Evolutionary conservation across 1,284 basidiomycete genomes (phyloP), one percentile per base, ranked within the genome.

Genomic region (Gymnopus androsaceus): DNA sequence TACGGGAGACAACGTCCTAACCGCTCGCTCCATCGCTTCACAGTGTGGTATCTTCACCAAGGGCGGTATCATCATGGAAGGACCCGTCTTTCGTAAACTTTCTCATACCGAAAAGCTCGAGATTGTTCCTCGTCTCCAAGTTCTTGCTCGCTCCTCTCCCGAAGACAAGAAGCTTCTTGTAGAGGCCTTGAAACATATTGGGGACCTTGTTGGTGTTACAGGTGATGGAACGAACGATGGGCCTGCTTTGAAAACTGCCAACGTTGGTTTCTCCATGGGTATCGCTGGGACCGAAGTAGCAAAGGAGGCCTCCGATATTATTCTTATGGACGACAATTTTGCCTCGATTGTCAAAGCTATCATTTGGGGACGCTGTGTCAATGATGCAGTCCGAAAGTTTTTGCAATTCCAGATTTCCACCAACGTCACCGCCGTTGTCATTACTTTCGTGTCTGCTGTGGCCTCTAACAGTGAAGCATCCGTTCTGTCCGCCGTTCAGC

Each of bases 201-300:
- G 94, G 14, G 94, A 98, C 71, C 88, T 96, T 58, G 95, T 98
- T 53, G 95, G 93, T 65, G 96, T 98, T 45, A 99, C 97, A 25
- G 97, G 97, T 59, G 97, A 99, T 66, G 96, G 97, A 63, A 98
- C 95, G 28, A 99, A 99, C 70, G 96, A 99, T 67, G 96, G 94
- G 0, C 95, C 96, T 36, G 95, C 96, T 9, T 84, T 98, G 65
- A 98, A 97, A 79, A 91, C 92, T 3, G 93, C 94, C 30, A 81
- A 96, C 63, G 93, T 97, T 42, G 94, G 94, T 38, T 97, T 96
- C 75, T 94, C 93, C 14, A 99, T 99, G 97, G 97, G 97, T 69
- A 94, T 99, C 63, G 88, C 95, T 38, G 97, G 97, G 36, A 99
- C 97, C 1, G 97, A 99, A 70, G 95, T 99, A 21, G 97, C 97